These are phyloP conservation scores for Breviolum minutum DNA, from an alignment of 73 alveolate species.

Conservation along the genomic window DNA sequence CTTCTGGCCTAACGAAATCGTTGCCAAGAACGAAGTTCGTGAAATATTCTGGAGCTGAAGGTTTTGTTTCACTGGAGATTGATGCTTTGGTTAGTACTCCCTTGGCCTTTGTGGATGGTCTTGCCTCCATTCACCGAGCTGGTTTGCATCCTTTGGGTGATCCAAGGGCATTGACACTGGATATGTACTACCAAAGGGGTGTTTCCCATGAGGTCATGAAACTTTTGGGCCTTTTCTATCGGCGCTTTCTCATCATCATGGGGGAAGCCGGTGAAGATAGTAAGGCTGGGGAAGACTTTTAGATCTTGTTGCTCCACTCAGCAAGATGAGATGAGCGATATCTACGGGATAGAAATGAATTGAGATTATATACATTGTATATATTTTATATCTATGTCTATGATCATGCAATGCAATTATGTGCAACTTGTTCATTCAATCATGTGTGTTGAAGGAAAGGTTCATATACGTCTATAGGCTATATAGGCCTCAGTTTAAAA, in stretches of 20 bases:
- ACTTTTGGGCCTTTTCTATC: constrained; percentile 21
- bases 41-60: background rate
- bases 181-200: background rate
- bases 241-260: constrained; percentile 78
- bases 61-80: background rate
- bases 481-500: background rate
- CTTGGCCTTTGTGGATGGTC: constrained; percentile 57
- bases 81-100: constrained; percentile 61
- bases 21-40: background rate
- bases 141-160: constrained; percentile 39
- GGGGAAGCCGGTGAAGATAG: constrained; percentile 63
- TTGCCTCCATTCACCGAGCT: constrained; percentile 48
- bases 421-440: too few species aligned
- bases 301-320: too few species aligned
- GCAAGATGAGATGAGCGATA: too few species aligned
- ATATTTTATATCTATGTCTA: too few species aligned
- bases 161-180: constrained; percentile 21
- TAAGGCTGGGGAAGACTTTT: background rate
- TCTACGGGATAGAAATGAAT: too few species aligned
- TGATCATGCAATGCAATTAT: too few species aligned
- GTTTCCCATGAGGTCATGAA: constrained; percentile 14
- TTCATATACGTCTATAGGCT: background rate
- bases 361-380: too few species aligned
- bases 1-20: constrained; percentile 64
- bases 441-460: too few species aligned